Conservation (phyloP, 2,329 filamentous ascomycete genomes). For the Colletotrichum gigasporum region DNA sequence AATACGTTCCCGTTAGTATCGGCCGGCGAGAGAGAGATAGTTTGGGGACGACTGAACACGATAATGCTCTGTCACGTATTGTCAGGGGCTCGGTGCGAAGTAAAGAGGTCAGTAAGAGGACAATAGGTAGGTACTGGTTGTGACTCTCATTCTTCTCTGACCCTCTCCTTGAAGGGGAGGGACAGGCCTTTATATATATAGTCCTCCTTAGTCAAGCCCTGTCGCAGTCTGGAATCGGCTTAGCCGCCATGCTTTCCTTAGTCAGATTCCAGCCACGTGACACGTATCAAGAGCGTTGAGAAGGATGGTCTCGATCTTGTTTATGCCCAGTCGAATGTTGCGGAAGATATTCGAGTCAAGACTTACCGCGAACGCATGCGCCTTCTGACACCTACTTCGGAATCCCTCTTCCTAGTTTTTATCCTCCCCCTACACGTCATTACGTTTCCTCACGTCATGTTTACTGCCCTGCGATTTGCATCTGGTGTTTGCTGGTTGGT, state of each 20-base stretch:
- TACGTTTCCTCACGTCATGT: constrained; percentile 44
- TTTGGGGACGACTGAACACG: not conserved
- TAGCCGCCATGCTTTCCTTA: too few relatives aligned
- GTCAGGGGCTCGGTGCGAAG: too few relatives aligned
- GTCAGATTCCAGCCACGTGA: too few relatives aligned
- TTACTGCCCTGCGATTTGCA: constrained; percentile 50
- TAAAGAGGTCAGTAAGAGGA: too few relatives aligned
- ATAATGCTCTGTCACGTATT: too few relatives aligned
- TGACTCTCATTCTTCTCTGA: too few relatives aligned
- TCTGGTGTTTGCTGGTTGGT: constrained; percentile 48
- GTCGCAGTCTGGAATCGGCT: too few relatives aligned
- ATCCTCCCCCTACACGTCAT: constrained; percentile 21
- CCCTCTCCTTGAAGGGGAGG: too few relatives aligned
- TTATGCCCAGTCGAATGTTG: not conserved
- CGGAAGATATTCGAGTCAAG: constrained; percentile 17
- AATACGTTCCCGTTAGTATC: constrained; percentile 35
- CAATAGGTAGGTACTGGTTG: too few relatives aligned
- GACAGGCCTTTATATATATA: too few relatives aligned
- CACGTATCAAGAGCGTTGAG: not conserved
- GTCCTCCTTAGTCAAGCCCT: too few relatives aligned
- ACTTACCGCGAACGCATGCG: constrained; percentile 36
- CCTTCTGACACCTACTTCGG: constrained; percentile 32
- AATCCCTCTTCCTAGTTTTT: constrained; percentile 31
- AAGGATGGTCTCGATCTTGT: not conserved
- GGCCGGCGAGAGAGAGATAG: constrained; percentile 30